Evolutionary conservation across 176 grass and related monocot genomes (phyloP).

Genomic region (Puya raimondii): DNA sequence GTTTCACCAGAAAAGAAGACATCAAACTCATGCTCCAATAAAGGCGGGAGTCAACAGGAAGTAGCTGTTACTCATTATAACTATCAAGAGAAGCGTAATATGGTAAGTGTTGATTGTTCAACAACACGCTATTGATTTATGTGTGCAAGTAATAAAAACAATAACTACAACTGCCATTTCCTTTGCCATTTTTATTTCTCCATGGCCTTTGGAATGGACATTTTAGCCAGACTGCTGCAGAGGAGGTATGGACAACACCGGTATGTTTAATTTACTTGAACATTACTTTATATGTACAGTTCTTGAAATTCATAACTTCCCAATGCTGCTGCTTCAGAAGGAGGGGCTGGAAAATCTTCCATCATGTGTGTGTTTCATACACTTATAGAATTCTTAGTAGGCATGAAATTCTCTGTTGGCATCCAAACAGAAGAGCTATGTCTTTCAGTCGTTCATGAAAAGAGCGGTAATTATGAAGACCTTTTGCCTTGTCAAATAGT

Average conservation of each 20-base stretch:
- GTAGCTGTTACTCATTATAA: conserved; percentile 15
- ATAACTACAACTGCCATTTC: background rate
- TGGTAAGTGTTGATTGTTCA: conserved; percentile 15
- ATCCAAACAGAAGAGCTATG: conserved; percentile 39
- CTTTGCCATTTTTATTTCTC: conserved; percentile 14
- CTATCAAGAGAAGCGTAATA: conserved; percentile 9
- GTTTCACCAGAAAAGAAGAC: conserved; percentile 10
- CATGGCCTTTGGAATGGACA: conserved; percentile 23
- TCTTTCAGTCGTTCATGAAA: conserved; percentile 48
- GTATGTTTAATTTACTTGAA: conserved; percentile 34
- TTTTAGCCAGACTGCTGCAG: conserved; percentile 35
- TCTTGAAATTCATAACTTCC: conserved; percentile 18
- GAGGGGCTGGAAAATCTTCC: conserved; percentile 18
- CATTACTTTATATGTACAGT: conserved; percentile 1
- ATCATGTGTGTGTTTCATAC: conserved; percentile 30
- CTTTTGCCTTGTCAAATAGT: conserved; percentile 17
- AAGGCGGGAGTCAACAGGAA: background rate
- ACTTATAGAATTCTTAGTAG: conserved; percentile 45
- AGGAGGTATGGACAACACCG: conserved; percentile 23
- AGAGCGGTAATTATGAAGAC: conserved; percentile 45
- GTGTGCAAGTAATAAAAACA: background rate
- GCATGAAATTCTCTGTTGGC: conserved; percentile 55
- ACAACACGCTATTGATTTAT: background rate
- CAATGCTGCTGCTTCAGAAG: conserved; percentile 25
- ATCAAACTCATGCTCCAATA: conserved; percentile 6